These are phyloP conservation scores for Eutrema heterophyllum DNA, from an alignment of 345 rosid species.

Conservation along the genomic window DNA sequence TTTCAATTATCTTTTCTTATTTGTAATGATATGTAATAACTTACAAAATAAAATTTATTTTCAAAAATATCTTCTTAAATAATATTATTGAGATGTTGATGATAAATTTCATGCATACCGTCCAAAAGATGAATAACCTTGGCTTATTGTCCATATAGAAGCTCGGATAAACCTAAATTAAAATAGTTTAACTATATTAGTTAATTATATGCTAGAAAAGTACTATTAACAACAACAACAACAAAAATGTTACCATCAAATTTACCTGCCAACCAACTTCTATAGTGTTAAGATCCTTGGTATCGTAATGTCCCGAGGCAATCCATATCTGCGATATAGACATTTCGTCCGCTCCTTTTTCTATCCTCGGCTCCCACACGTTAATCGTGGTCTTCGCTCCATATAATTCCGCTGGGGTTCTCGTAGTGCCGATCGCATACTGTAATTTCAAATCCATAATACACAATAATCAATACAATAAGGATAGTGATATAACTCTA, in stretches of 20 bases:
- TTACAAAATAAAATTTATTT: too few relatives aligned
- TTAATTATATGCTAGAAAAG: too few relatives aligned
- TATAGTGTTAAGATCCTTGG: neutral
- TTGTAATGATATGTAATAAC: too few relatives aligned
- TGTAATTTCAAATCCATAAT: neutral
- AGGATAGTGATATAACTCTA: too few relatives aligned
- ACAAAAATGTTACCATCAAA: neutral
- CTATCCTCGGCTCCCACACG: neutral
- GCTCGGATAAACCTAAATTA: neutral
- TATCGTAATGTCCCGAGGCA: neutral
- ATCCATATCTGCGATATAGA: neutral
- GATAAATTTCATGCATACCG: neutral
- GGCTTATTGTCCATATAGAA: neutral
- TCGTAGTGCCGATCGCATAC: neutral
- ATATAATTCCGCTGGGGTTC: neutral
- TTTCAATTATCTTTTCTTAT: too few relatives aligned
- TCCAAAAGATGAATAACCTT: neutral
- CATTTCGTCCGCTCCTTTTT: neutral
- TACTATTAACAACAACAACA: too few relatives aligned
- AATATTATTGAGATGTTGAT: too few relatives aligned
- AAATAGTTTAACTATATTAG: neutral
- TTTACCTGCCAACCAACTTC: neutral
- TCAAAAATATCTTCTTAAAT: too few relatives aligned
- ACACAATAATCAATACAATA: too few relatives aligned
- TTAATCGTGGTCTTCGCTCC: neutral